Evolutionary conservation across 164 flowering plant genomes (phyloP), one percentile per base, ranked within the genome.

Genomic region (Echeveria elegans): DNA sequence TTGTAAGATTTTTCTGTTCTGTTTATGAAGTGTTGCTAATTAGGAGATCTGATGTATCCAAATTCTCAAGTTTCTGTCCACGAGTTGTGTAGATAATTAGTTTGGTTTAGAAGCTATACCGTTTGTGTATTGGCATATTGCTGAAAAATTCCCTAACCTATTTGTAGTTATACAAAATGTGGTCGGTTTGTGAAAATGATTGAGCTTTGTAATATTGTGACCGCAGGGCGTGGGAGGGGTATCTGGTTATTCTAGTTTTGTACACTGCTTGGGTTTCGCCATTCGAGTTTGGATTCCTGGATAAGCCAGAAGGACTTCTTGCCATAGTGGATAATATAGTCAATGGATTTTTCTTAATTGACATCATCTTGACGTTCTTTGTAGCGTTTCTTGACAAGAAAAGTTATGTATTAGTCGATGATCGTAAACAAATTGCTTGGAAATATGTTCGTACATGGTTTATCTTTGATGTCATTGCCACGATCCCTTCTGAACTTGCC

Each of bases 201-300:
- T n/a, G n/a, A 23, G 2, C 6, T 21, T 53, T 1, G 11, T 28
- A 12, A 56, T 11, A 0, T 56, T 26, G 26, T 26, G 5, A 37
- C 34, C 21, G 66, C 66, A 63, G 66, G 66, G 26, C 29, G 0
- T 63, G 66, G 66, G 45, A 40, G 29, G 26, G 10, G 26, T 40
- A n/a, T 63, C 66, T 63, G 26, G 66, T 63, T 34, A 26, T 63
- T 63, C 29, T 63, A 34, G 66, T 63, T 8, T 5, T 63, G 29
- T 63, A 63, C 72, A 84, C 94, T 6, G 97, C 99, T 53, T 95
- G 99, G 99, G 96, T 79, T 8, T 95, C 92, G 7, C 97, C 97
- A 16, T 92, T 88, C 65, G 97, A 95, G 73, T 85, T 89, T 62
- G 97, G 94, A 3, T 95, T 95, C 77, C 78, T 95, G 24, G 66